phyloP scores from a whole-genome alignment of 2,329 filamentous ascomycete genomes.

The Didymella pomorum region DNA sequence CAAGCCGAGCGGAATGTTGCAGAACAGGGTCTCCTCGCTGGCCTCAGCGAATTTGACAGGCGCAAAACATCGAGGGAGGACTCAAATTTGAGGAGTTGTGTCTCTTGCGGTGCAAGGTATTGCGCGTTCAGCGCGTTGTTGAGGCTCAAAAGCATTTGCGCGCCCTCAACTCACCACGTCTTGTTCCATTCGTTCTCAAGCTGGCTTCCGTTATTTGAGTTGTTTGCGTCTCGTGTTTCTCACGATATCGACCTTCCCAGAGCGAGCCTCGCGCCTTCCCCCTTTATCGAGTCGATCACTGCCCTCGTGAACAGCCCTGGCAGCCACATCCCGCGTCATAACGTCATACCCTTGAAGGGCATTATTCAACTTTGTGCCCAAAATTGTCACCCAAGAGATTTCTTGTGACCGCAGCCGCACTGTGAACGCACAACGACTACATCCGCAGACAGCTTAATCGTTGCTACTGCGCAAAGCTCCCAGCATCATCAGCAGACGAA shows the following conservation, averaged over 20 bases:
- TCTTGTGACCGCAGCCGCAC: slow-evolving; percentile 14
- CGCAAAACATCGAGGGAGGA: slow-evolving; percentile 25
- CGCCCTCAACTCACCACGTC: background rate
- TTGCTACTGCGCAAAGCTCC: slow-evolving; percentile 15
- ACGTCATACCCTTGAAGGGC: slow-evolving; percentile 31
- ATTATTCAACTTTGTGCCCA: slow-evolving; percentile 11
- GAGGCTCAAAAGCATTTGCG: slow-evolving; percentile 8
- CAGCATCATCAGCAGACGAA: slow-evolving; percentile 3
- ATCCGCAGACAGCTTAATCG: slow-evolving; percentile 16
- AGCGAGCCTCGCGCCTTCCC: slow-evolving; percentile 20
- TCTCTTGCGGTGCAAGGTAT: slow-evolving; percentile 19
- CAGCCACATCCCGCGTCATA: slow-evolving; percentile 27
- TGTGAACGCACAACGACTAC: slow-evolving; percentile 14
- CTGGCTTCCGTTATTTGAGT: slow-evolving; percentile 11
- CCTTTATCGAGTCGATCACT: slow-evolving; percentile 41
- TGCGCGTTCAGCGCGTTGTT: slow-evolving; percentile 9
- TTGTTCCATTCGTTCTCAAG: slow-evolving; percentile 8
- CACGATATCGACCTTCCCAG: background rate
- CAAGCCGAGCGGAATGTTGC: slow-evolving; percentile 31
- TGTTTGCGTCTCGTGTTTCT: background rate
- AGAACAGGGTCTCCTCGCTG: slow-evolving; percentile 32
- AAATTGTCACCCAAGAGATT: slow-evolving; percentile 3
- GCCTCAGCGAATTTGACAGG: slow-evolving; percentile 20
- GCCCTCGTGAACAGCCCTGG: slow-evolving; percentile 27
- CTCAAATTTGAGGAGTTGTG: background rate